Evolutionary conservation across 2,329 filamentous ascomycete genomes (phyloP), one percentile per base, ranked within the genome.

Genomic region (Fonsecaea multimorphosa): DNA sequence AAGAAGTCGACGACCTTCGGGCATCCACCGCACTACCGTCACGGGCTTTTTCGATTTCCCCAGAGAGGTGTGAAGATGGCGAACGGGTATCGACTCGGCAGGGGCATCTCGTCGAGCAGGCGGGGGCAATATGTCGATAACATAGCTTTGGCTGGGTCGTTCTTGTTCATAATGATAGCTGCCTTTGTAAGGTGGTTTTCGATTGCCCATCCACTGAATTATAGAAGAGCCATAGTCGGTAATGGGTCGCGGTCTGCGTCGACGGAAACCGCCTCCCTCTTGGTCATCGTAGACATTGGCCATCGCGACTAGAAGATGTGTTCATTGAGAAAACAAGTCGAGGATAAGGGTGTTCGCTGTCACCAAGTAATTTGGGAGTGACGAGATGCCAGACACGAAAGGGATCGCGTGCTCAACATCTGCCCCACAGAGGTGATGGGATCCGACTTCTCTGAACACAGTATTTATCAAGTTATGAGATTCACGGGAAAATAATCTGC

Each of bases 1-100:
- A 76, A 99, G 84, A 63, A 99, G 82, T 71, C 95, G 86, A 67
- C 95, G 89, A 31, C 95, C 95, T 78, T 99, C 95, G 6, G 95
- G 95, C 16, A 96, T 99, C 95, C 95, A 99, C 77, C 92, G 87
- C 46, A 99, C 94, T 8, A 98, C 92, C 70, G 97, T 98, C 75
- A 99, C 91, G 1, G 95, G 95, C 73, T 98, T 95, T 75, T 97
- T 96, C 74, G 96, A 93, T 76, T 99, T 99, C 81, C 98, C 98
- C 6, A 98, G 86, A 0, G 95, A 98, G n/a, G 95, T 96, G 76
- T 99, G 95, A 46, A 99, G 85, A 76, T 97, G 93, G 73, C 95
- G 94, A n/a, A 92, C 91, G 12, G 95, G 94, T 53, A 99, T 91
- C 1, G 92, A 91, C 76, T 97, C 93, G 65, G 89, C 92, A 22